A percentile compares a stretch with the other conserved stretches of the same genome.
Evolutionary conservation across 192 early-diverging fungal species (phyloP).

Genomic region (Haplosporangium gracile): DNA sequence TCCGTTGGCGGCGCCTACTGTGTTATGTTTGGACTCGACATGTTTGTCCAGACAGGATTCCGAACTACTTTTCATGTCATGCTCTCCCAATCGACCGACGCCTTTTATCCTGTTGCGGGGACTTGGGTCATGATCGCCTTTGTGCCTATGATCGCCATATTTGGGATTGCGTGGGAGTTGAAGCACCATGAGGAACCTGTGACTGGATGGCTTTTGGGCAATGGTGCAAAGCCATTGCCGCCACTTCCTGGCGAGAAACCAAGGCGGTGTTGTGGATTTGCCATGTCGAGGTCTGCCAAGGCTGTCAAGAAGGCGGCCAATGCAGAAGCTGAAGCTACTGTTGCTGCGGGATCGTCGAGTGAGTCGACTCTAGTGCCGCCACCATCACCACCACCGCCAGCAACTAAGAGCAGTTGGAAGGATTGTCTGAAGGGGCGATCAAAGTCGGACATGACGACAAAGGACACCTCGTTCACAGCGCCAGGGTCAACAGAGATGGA

Average conservation of each 20-base stretch:
- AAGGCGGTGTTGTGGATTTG: neutral
- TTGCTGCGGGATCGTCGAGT: slow-evolving; percentile 9
- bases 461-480: neutral
- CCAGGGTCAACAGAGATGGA: neutral
- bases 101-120: slow-evolving; percentile 33
- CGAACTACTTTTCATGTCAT: slow-evolving; percentile 47
- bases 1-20: slow-evolving; percentile 54
- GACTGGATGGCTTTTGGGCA: slow-evolving; percentile 44
- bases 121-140: slow-evolving; percentile 56
- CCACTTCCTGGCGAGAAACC: slow-evolving; percentile 32
- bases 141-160: slow-evolving; percentile 41
- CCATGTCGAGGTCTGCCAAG: slow-evolving; percentile 20
- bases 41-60: slow-evolving; percentile 54
- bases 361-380: slow-evolving; percentile 19
- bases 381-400: neutral
- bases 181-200: slow-evolving; percentile 48
- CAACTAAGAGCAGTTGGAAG: neutral
- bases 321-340: slow-evolving; percentile 6
- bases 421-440: neutral
- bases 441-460: neutral
- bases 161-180: slow-evolving; percentile 52
- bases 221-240: slow-evolving; percentile 39
- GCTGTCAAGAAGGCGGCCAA: neutral
- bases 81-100: slow-evolving; percentile 29
- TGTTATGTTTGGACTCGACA: slow-evolving; percentile 57